Base-by-base conservation (phyloP, 2,329 filamentous ascomycete species). In the Talaromyces albobiverticillius region DNA sequence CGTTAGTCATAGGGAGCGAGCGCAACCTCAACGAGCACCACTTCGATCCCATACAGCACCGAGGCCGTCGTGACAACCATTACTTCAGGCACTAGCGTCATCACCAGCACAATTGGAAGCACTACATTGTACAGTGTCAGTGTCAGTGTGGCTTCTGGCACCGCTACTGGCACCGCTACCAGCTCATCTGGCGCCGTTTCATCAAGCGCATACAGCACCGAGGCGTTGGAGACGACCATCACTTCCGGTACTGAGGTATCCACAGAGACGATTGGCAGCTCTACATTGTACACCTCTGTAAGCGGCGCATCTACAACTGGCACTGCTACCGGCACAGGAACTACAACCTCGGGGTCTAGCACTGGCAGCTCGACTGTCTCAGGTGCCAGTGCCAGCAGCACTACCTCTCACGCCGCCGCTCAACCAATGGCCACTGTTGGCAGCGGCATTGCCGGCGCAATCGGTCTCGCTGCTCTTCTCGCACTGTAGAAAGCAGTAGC, bases 381-480 rank as follows among this genome's bases (percentile, higher is more conserved):
- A 43, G 59, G 56, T 48, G 55, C 57, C 43, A 41, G 51, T 20
- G 54, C 59, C 25, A 59, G 56, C 47, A 51, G 47, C 23, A 54
- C 46, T 26, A 54, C 61, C 34, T 59, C 61, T n/a, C 46, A 40
- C 16, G 53, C 14, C 29, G 69, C 62, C 53, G 66, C 69, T 52
- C 60, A 62, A 57, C 60, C 64, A 48, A 66, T 67, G 54, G 62
- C 67, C 38, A 65, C 66, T 20, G 51, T 65, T 38, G 64, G 67
- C 50, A 65, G 59, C 40, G 67, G 66, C 54, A 66, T 65, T 59
- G 64, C 67, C 29, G 75, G 74, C 51, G 64, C 67, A 45, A 65
- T 74, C 32, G 75, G 74, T 58, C 61, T 78, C 31, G 72, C 70
- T 53, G 75, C 73, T 52, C 59, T 76, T 51, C 60, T 76, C 53